Evolutionary conservation across 108 stramenopile species (phyloP).

Genomic region (Craspedostauros australis): DNA sequence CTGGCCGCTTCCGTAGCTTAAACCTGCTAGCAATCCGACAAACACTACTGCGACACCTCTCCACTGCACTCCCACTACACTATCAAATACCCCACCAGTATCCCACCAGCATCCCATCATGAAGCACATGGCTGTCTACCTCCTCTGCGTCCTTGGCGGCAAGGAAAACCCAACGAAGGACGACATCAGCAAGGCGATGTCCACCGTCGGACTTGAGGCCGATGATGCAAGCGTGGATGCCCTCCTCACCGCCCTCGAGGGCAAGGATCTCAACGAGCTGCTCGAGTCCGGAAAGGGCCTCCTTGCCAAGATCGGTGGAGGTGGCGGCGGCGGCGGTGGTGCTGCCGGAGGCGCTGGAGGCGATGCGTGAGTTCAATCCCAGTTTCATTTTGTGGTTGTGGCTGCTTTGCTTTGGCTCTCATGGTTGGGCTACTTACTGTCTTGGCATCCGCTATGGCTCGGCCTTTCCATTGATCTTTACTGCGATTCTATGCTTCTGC

Average conservation of each 20-base stretch:
- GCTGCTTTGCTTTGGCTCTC: too few species aligned
- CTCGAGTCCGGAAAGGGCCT: constrained; percentile 74
- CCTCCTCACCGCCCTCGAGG: constrained; percentile 86
- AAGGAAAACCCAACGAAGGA: constrained; percentile 89
- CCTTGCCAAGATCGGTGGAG: constrained; percentile 93
- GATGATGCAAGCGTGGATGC: constrained; percentile 62
- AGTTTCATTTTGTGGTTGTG: too few species aligned
- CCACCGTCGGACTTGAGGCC: constrained; percentile 85
- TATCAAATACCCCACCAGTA: too few species aligned
- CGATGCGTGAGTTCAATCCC: constrained; percentile 47
- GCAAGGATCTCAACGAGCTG: constrained; percentile 90
- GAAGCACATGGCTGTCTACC: constrained; percentile 96
- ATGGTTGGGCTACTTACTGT: too few species aligned
- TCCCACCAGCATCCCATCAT: too few species aligned
- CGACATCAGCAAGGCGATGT: constrained; percentile 86
- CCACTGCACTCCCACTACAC: too few species aligned
- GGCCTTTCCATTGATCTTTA: too few species aligned
- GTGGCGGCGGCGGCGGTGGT: constrained; percentile 85
- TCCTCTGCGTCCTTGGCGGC: constrained; percentile 92
- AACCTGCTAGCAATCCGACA: too few species aligned
- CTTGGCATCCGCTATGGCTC: too few species aligned
- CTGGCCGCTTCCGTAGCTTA: too few species aligned
- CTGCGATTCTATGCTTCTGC: too few species aligned
- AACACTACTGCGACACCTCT: too few species aligned
- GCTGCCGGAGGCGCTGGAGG: constrained; percentile 59